Evolutionary conservation across 441 rosid species (phyloP).

Genomic region (Corymbia citriodora): DNA sequence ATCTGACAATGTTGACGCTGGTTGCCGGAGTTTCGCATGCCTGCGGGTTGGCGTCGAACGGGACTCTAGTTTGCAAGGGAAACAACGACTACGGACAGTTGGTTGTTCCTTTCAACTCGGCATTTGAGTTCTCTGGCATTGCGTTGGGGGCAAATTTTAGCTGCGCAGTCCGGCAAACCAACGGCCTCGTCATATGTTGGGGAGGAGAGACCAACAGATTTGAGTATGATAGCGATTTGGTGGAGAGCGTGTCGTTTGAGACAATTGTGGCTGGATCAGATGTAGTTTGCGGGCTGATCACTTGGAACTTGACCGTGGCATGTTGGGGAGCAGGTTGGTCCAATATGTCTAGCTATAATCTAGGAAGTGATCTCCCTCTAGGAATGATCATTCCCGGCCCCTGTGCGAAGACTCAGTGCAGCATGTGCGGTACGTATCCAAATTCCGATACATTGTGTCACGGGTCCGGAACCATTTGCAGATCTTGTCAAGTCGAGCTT

Average conservation of each 20-base stretch:
- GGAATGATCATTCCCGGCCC: conserved; percentile 62
- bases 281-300: conserved; percentile 62
- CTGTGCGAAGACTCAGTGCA: conserved; percentile 44
- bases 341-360: conserved; percentile 6
- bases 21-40: conserved; percentile 65
- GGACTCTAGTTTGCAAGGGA: conserved; percentile 56
- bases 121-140: conserved; percentile 29
- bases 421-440: conserved; percentile 44
- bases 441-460: conserved; percentile 44
- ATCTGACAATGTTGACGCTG: conserved; percentile 46
- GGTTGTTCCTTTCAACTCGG: conserved; percentile 28
- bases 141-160: conserved; percentile 56
- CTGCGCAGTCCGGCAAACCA: conserved; percentile 44
- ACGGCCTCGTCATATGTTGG: conserved; percentile 68
- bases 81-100: conserved; percentile 43
- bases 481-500: conserved; percentile 27
- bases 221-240: conserved; percentile 21
- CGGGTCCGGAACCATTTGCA: conserved; percentile 56
- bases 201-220: conserved; percentile 35
- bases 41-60: conserved; percentile 57
- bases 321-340: conserved; percentile 73
- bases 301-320: conserved; percentile 38
- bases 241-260: conserved; percentile 38
- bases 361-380: conserved; percentile 21
- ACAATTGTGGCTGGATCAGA: conserved; percentile 59